Evolutionary conservation across 2,329 filamentous ascomycete genomes (phyloP).

Genomic region (Colletotrichum musae): DNA sequence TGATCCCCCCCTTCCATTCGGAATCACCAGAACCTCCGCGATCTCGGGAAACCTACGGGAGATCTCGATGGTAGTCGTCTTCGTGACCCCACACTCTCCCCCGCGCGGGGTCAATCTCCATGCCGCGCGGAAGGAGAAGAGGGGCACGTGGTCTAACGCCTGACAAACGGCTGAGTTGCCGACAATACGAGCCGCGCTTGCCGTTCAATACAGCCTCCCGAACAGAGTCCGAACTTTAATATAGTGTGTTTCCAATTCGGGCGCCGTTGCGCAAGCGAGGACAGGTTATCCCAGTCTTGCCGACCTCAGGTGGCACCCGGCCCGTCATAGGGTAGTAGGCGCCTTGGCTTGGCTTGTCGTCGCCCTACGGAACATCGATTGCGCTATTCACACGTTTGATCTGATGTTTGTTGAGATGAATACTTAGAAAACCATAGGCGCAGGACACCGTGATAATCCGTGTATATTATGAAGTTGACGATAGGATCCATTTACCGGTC

Average conservation of each 20-base stretch:
- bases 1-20: background rate
- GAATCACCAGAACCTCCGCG: background rate
- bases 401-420: too few relatives aligned
- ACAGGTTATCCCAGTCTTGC: background rate
- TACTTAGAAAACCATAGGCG: too few relatives aligned
- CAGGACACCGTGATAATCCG: too few relatives aligned
- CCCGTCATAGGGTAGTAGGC: too few relatives aligned
- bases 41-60: conserved; percentile 7
- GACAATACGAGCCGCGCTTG: background rate
- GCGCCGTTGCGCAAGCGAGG: background rate
- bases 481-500: too few relatives aligned
- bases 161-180: background rate
- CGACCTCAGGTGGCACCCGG: background rate
- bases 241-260: background rate
- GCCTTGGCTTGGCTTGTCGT: too few relatives aligned
- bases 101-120: conserved; percentile 1
- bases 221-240: background rate
- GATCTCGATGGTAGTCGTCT: background rate
- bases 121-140: too few relatives aligned
- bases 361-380: too few relatives aligned
- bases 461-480: too few relatives aligned
- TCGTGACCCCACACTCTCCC: background rate
- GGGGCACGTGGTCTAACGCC: background rate
- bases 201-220: background rate
- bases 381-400: too few relatives aligned